Evolutionary conservation across 768 basidiomycete species (phyloP).

Genomic region (Suillus weaverae): DNA sequence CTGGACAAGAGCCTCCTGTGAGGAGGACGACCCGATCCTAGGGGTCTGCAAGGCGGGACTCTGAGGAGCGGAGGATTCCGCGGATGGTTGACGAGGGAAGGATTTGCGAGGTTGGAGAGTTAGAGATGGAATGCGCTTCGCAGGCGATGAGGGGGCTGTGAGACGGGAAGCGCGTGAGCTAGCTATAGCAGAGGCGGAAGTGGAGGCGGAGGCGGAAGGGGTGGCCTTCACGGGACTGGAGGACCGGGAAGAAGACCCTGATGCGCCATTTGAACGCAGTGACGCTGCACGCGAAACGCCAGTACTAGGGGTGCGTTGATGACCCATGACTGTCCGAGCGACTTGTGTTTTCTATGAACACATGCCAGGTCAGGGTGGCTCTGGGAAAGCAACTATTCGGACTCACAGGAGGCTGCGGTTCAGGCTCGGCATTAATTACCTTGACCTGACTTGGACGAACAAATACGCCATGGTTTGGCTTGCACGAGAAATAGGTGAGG

Average conservation of each 20-base stretch:
- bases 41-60: conserved; percentile 32
- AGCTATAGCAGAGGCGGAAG: conserved; percentile 31
- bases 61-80: conserved; percentile 33
- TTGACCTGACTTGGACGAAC: conserved; percentile 85
- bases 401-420: conserved; percentile 25
- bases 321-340: conserved; percentile 42
- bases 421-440: conserved; percentile 42
- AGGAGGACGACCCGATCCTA: conserved; percentile 30
- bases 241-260: conserved; percentile 57
- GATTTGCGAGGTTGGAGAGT: conserved; percentile 52
- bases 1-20: conserved; percentile 19
- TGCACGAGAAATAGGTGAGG: conserved; percentile 79
- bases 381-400: not conserved
- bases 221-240: conserved; percentile 59
- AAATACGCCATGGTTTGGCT: conserved; percentile 80
- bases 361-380: not conserved
- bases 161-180: conserved; percentile 29
- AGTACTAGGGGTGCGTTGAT: conserved; percentile 62
- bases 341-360: conserved; percentile 27
- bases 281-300: conserved; percentile 41
- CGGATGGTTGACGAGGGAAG: conserved; percentile 45
- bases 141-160: conserved; percentile 50
- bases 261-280: conserved; percentile 41
- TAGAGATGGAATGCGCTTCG: conserved; percentile 51
- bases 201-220: conserved; percentile 22